Evolutionary conservation across 441 rosid genomes (phyloP), one percentile per base, ranked within the genome.

Genomic region (Rhodomyrtus psidioides): DNA sequence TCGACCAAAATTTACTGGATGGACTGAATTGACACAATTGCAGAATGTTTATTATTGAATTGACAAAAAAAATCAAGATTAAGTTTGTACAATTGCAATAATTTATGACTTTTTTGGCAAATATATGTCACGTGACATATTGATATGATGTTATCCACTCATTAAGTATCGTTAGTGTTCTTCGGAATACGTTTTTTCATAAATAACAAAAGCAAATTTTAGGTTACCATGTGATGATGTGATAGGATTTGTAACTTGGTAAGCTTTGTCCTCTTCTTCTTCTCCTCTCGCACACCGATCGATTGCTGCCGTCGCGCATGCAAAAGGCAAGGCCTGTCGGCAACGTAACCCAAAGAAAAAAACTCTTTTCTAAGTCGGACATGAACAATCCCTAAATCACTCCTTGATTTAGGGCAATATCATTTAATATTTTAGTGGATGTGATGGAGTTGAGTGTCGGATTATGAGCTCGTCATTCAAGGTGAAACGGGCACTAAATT

Each of bases 361-460:
- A 70, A 70, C n/a, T 6, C 7, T 1, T 24, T 34, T 75, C 79
- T 70, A 30, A 62, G 54, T 74, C 86, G 74, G 81, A 86, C 65
- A 87, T 86, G 90, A 87, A 58, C 84, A 85, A 74, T 83, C 95
- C 96, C 89, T 86, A 86, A 92, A 89, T 93, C 91, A 89, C 92
- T 94, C 95, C 96, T 90, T 88, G 85, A 91, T 90, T 90, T 89
- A 49, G 84, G 95, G 81, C 84, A 85, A 90, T 84, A 83, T 62
- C 87, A 86, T 39, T 17, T 5, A 19, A 56, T 39, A 70, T 21
- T 7, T 70, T 70, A 39, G 79, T 70, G 83, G 87, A 79, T 62
- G 62, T 83, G 65, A 74, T 82, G 86, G 49, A 89, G 88, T 86
- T 90, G 75, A 89, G 44, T 56, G 70, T 75, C 82, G 30, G 86